Conservation (phyloP, 2,329 filamentous ascomycete species). For the Venturia asperata region DNA sequence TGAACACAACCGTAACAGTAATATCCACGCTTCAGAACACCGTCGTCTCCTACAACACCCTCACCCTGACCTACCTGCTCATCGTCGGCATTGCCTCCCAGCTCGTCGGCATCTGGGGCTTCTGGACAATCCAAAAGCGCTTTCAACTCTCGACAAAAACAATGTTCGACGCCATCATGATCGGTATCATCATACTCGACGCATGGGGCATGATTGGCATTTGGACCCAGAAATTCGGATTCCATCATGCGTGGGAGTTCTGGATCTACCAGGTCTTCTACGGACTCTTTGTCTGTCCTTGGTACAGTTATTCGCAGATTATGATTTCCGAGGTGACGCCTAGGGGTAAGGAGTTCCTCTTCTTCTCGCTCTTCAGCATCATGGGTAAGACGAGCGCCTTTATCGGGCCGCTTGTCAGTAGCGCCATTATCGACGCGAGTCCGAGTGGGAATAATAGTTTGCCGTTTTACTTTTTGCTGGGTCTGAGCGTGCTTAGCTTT, state of each 20-base stretch:
- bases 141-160: conserved; percentile 55
- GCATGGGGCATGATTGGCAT: conserved; percentile 55
- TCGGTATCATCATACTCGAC: conserved; percentile 55
- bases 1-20: conserved; percentile 64
- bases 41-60: conserved; percentile 57
- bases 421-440: conserved; percentile 59
- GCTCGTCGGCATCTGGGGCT: conserved; percentile 54
- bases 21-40: conserved; percentile 59
- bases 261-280: conserved; percentile 50
- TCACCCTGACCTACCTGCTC: conserved; percentile 58
- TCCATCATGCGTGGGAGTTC: conserved; percentile 48
- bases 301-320: conserved; percentile 64
- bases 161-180: conserved; percentile 60
- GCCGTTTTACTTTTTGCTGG: conserved; percentile 62
- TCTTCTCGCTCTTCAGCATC: conserved; percentile 63
- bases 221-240: conserved; percentile 48
- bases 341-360: conserved; percentile 60
- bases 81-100: conserved; percentile 60
- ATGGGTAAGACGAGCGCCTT: conserved; percentile 62
- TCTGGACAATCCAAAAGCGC: conserved; percentile 56
- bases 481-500: conserved; percentile 50
- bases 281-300: conserved; percentile 59
- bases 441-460: conserved; percentile 49
- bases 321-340: conserved; percentile 66
- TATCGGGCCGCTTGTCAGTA: conserved; percentile 61